Evolutionary conservation across 73 alveolate genomes (phyloP), one percentile per base, ranked within the genome.

Genomic region (Paramecium bursaria): DNA sequence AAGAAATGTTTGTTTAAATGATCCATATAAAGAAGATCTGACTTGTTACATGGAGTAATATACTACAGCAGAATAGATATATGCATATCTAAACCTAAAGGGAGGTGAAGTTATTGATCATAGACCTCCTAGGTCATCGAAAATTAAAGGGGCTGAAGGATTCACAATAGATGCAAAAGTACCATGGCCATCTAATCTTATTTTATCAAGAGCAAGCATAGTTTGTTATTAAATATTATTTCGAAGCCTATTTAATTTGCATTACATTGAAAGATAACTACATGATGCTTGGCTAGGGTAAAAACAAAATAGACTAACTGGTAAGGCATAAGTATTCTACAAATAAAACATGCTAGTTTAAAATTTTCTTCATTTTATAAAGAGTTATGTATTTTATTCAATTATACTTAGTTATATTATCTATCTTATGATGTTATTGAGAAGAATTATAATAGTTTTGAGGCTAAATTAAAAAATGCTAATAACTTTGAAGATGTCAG

Each of bases 341-440:
- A 90, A 92, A 52, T 85, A 95, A 48, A 89, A 88, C 79, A 77
- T 75, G 30, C 54, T 94, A 14, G 86, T 97, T 67, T 97, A 94
- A 61, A 90, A 96, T 47, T 94, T 95, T 98, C 61, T 88, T 49
- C 94, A 95, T 86, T 95, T 94, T 52, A 85, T 93, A 19, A 94
- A 95, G 88, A 95, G 94, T 86, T 87, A 92, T 54, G 91, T 95
- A 57, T 25, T 57, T 0, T 13, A 0, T 30, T 26, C 6, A 2
- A 4, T n/a, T 7, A 57, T 13, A 17, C 2, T 9, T 27, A 57
- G 76, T 42, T 79, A 15, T 95, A 95, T 85, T 95, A 93, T 89
- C 90, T 95, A 76, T 93, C 94, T 35, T 92, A 92, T 87, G 99
- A 95, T 88, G 98, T 95, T 22, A 91, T 95, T 21, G 99, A 95